A percentile compares a stretch with the other conserved stretches of the same genome.
Evolutionary conservation across 2,329 filamentous ascomycete genomes (phyloP).

Genomic region (Fusarium tanahbumbuense): DNA sequence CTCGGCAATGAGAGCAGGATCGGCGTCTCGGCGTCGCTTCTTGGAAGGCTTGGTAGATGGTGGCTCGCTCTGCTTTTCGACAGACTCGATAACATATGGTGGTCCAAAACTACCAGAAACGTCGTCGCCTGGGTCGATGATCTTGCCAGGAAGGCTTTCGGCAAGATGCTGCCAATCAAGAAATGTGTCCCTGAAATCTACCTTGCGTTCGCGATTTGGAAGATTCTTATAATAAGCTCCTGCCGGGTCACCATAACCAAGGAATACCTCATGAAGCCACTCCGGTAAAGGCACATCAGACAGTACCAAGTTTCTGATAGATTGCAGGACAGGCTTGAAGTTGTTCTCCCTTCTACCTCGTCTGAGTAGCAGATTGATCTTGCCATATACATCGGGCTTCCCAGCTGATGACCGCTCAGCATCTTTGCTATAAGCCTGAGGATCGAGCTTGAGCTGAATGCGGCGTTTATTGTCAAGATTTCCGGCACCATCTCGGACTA

Average conservation of each 20-base stretch:
- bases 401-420: conserved; percentile 72
- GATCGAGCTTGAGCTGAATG: conserved; percentile 84
- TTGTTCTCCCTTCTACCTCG: conserved; percentile 93
- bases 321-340: conserved; percentile 92
- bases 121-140: conserved; percentile 80
- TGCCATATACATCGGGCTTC: conserved; percentile 83
- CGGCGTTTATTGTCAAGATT: conserved; percentile 76
- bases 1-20: conserved; percentile 71
- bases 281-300: conserved; percentile 87
- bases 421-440: conserved; percentile 81
- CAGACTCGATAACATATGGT: conserved; percentile 84
- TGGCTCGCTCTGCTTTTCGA: conserved; percentile 64
- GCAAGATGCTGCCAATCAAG: conserved; percentile 94
- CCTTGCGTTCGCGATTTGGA: conserved; percentile 77
- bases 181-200: conserved; percentile 96
- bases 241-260: conserved; percentile 95
- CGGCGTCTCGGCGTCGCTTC: conserved; percentile 85
- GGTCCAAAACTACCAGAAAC: conserved; percentile 81
- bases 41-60: conserved; percentile 74
- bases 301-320: conserved; percentile 85
- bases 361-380: conserved; percentile 86
- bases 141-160: conserved; percentile 89
- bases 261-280: conserved; percentile 96
- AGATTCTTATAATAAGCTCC: conserved; percentile 88
- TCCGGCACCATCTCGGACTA: conserved; percentile 70